Conservation (phyloP, 2,329 filamentous ascomycete species). For the Talaromyces marneffei region DNA sequence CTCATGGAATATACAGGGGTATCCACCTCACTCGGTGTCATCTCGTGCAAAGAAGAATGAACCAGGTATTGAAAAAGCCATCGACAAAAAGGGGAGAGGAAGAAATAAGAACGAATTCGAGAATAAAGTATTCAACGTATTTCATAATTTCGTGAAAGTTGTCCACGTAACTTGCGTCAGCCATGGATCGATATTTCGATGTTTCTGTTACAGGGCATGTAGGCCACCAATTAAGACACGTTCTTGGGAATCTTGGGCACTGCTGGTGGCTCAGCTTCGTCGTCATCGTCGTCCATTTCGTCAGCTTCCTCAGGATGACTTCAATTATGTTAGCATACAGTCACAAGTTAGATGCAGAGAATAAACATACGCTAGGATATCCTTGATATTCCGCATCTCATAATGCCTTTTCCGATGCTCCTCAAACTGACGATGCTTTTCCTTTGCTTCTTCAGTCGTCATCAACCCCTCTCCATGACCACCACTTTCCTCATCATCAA, state of each 20-base stretch:
- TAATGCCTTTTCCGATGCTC: slow-evolving; percentile 92
- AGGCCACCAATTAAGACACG: neutral
- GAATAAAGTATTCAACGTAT: neutral
- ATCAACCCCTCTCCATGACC: slow-evolving; percentile 43
- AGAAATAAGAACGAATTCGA: neutral
- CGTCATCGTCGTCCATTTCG: slow-evolving; percentile 48
- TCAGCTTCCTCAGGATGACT: slow-evolving; percentile 61
- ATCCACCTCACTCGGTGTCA: slow-evolving; percentile 4
- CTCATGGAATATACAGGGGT: slow-evolving; percentile 13
- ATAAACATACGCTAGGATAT: slow-evolving; percentile 63
- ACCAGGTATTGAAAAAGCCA: neutral
- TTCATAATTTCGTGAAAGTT: neutral
- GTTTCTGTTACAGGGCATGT: neutral
- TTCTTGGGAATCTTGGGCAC: neutral
- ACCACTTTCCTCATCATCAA: slow-evolving; percentile 56
- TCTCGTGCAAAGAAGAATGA: neutral
- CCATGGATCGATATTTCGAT: neutral
- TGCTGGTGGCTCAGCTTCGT: slow-evolving; percentile 23
- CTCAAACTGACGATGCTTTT: slow-evolving; percentile 91
- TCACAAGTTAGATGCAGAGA: neutral
- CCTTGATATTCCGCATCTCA: slow-evolving; percentile 94
- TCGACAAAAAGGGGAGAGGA: neutral
- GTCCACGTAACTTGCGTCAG: neutral
- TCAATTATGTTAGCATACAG: neutral
- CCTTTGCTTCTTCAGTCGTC: slow-evolving; percentile 66